Evolutionary conservation across 2,329 filamentous ascomycete species (phyloP), one percentile per base, ranked within the genome.

Genomic region (Dothiorella sarmentorum): DNA sequence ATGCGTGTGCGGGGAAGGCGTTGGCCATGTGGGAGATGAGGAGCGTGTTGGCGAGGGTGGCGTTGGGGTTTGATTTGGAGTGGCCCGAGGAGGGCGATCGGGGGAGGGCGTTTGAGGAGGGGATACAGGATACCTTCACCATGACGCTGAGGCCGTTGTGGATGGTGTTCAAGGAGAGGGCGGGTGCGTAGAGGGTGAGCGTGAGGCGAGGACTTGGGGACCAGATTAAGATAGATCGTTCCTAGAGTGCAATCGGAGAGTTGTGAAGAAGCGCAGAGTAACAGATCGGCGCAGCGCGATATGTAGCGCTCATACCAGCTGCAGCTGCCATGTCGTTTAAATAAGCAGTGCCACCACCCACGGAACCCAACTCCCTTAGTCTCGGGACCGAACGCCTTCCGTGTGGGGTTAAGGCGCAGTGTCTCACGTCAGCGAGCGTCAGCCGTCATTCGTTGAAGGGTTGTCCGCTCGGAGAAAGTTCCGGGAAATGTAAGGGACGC

Each of bases 1-100:
- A 37, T 13, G 42, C 29, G 29, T 91, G 88, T 67, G 88, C 90
- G 59, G 88, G 87, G 0, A 90, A 89, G 77, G 81, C 81, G 0
- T 71, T 89, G 45, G 86, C 86, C 2, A 87, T 89, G 65, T 78
- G 82, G 42, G 86, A 89, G 75, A 82, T 89, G 80, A 82, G 76
- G 49, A 81, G 83, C 6, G 82, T 85, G 3, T 69, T 89, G 58
- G 86, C 85, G 31, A 73, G 85, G 13, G 76, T 84, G 18, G 67
- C 89, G 61, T 88, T 78, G 63, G 60, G 83, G 64, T 89, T 85
- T 61, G 86, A 88, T 61, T 62, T 87, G 59, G 17, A 64, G n/a
- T 66, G 76, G 27, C 74, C 72, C 3, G 66, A 66, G 3, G 69
- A 68, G 7, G 71, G 75, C 47, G 69, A 72, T 60, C 40, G 17